Evolutionary conservation across 257 asterid species (phyloP).

Genomic region (Solanum piurae): DNA sequence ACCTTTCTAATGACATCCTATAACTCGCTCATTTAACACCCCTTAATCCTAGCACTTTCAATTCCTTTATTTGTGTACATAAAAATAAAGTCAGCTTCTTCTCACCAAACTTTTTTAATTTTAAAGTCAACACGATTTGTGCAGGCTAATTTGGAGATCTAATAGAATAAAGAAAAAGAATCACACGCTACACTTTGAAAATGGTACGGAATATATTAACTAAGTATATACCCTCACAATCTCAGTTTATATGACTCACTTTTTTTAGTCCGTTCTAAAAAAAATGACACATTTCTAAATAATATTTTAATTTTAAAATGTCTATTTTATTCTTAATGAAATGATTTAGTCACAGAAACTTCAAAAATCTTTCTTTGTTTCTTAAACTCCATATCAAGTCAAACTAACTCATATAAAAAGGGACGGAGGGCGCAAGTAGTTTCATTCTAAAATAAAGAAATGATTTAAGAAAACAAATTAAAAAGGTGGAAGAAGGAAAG

Average conservation of each 20-base stretch:
- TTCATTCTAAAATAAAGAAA: neutral
- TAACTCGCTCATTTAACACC: neutral
- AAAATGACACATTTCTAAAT: neutral
- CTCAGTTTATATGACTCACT: too few relatives aligned
- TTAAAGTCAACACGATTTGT: neutral
- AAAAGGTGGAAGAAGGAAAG: neutral
- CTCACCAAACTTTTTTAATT: neutral
- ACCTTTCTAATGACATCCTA: too few relatives aligned
- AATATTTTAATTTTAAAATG: neutral
- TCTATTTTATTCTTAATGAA: too few relatives aligned
- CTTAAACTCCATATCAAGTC: neutral
- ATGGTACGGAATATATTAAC: neutral
- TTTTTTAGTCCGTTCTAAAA: too few relatives aligned
- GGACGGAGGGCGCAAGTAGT: neutral
- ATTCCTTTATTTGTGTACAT: neutral
- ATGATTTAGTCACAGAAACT: too few relatives aligned
- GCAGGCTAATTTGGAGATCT: neutral
- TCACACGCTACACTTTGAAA: neutral
- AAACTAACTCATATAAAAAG: neutral
- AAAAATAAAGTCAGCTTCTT: neutral
- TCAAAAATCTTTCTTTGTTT: too few relatives aligned
- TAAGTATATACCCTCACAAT: neutral
- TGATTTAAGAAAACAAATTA: too few relatives aligned
- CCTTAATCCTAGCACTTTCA: neutral
- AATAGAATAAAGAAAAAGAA: neutral